Conservation (phyloP, 768 basidiomycete species). For the Coprinopsis marcescibilis region DNA sequence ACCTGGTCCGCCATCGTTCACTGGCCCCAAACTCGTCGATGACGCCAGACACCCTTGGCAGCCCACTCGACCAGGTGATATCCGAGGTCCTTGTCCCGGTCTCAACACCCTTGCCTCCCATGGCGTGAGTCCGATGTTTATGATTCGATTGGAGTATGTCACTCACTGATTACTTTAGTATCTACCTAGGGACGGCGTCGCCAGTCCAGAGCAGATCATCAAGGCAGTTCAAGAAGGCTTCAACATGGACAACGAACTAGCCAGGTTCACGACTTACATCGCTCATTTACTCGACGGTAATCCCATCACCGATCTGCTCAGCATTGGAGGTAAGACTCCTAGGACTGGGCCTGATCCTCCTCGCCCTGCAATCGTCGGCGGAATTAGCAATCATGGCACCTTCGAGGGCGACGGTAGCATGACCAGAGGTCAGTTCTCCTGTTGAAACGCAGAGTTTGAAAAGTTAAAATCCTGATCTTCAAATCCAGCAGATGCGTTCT, state of each 20-base stretch:
- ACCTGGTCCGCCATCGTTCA: slow-evolving; percentile 8
- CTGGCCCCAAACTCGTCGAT: slow-evolving; percentile 9
- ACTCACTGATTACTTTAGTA: slow-evolving; percentile 7
- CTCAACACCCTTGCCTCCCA: slow-evolving; percentile 16
- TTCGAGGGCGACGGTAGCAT: slow-evolving; percentile 16
- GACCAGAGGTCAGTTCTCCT: slow-evolving; percentile 6
- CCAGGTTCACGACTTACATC: slow-evolving; percentile 14
- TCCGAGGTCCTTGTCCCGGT: slow-evolving; percentile 16
- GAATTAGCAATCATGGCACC: slow-evolving; percentile 16
- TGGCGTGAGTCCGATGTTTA: slow-evolving; percentile 11
- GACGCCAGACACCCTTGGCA: slow-evolving; percentile 10
- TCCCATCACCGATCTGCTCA: slow-evolving; percentile 14
- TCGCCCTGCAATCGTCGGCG: slow-evolving; percentile 16
- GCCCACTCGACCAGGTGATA: slow-evolving; percentile 7
- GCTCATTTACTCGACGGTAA: slow-evolving; percentile 17
- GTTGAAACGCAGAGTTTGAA: no score
- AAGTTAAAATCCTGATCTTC: not conserved
- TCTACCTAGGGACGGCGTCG: slow-evolving; percentile 14
- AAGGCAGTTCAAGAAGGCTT: slow-evolving; percentile 17
- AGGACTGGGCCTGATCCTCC: slow-evolving; percentile 16
- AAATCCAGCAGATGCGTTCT: slow-evolving; percentile 9
- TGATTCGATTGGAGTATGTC: not conserved
- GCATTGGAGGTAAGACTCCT: slow-evolving; percentile 16
- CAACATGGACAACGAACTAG: slow-evolving; percentile 15
- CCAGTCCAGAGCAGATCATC: slow-evolving; percentile 13